Evolutionary conservation across 345 rosid species (phyloP).

Genomic region (Garcia nutans): DNA sequence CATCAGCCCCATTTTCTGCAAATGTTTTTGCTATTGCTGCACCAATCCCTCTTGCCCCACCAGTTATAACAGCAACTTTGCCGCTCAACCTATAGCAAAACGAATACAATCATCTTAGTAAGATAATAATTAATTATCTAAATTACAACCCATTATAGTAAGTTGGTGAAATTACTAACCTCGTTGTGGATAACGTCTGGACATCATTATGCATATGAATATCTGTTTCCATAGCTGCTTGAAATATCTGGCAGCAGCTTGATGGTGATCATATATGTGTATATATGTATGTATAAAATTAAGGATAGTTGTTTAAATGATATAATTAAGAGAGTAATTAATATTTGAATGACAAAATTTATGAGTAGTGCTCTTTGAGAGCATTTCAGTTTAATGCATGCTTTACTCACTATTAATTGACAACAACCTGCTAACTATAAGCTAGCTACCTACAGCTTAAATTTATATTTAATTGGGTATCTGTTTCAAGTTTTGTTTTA

Average conservation of each 20-base stretch:
- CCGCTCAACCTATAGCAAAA: slow-evolving; percentile 38
- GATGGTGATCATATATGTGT: neutral
- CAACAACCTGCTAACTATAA: slow-evolving; percentile 26
- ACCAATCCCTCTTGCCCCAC: slow-evolving; percentile 89
- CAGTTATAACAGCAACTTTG: slow-evolving; percentile 74
- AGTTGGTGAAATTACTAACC: slow-evolving; percentile 15
- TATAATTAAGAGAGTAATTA: neutral
- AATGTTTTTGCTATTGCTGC: slow-evolving; percentile 74
- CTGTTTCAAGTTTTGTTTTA: no score
- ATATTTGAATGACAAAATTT: neutral
- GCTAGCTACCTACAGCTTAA: neutral
- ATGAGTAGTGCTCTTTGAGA: neutral
- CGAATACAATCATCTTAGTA: neutral
- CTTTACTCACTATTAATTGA: slow-evolving; percentile 15
- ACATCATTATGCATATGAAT: neutral
- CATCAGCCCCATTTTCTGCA: slow-evolving; percentile 61
- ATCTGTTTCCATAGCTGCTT: slow-evolving; percentile 11
- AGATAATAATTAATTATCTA: neutral
- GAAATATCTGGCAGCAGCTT: neutral
- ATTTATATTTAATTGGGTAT: neutral
- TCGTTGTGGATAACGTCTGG: slow-evolving; percentile 12
- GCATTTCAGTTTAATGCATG: slow-evolving; percentile 14
- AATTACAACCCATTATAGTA: neutral
- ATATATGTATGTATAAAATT: neutral
- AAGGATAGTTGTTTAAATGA: neutral